Conservation (phyloP, 129 eudicot species). For the Dittrichia graveolens region DNA sequence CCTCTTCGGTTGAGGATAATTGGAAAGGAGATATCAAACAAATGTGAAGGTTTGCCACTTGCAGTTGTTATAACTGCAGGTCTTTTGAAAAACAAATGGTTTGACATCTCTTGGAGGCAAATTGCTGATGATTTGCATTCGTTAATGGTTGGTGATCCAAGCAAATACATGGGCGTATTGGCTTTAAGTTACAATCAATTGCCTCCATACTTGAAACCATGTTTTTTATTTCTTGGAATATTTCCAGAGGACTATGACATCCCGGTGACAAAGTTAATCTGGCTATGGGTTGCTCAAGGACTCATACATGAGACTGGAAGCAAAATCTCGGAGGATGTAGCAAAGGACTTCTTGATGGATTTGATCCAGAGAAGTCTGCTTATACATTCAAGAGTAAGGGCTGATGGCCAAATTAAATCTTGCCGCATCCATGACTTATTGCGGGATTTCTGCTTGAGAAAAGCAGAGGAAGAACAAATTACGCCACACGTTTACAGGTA, state of each 20-base stretch:
- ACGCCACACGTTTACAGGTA: neutral
- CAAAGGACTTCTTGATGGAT: slow-evolving; percentile 29
- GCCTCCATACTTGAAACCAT: slow-evolving; percentile 22
- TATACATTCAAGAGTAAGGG: slow-evolving; percentile 17
- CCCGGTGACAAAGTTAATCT: slow-evolving; percentile 23
- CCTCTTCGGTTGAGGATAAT: neutral
- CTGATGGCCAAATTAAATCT: slow-evolving; percentile 27
- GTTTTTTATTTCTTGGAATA: slow-evolving; percentile 38
- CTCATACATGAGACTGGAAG: slow-evolving; percentile 4
- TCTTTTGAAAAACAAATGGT: slow-evolving; percentile 7
- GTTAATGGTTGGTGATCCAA: slow-evolving; percentile 22
- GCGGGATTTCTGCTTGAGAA: slow-evolving; percentile 34
- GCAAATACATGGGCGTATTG: slow-evolving; percentile 28
- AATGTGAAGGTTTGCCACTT: slow-evolving; percentile 42
- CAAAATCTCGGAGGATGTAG: slow-evolving; percentile 32
- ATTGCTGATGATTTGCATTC: slow-evolving; percentile 15
- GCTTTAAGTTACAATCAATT: slow-evolving; percentile 38
- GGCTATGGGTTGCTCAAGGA: slow-evolving; percentile 46
- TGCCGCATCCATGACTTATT: slow-evolving; percentile 44
- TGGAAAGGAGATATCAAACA: slow-evolving; percentile 26
- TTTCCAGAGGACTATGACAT: slow-evolving; percentile 29
- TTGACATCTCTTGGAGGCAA: slow-evolving; percentile 16
- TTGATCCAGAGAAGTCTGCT: slow-evolving; percentile 35
- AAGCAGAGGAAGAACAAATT: slow-evolving; percentile 27
- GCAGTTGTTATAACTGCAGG: slow-evolving; percentile 33